Conservation (phyloP, 305 asterid genomes). For the Ilex paraguariensis region DNA sequence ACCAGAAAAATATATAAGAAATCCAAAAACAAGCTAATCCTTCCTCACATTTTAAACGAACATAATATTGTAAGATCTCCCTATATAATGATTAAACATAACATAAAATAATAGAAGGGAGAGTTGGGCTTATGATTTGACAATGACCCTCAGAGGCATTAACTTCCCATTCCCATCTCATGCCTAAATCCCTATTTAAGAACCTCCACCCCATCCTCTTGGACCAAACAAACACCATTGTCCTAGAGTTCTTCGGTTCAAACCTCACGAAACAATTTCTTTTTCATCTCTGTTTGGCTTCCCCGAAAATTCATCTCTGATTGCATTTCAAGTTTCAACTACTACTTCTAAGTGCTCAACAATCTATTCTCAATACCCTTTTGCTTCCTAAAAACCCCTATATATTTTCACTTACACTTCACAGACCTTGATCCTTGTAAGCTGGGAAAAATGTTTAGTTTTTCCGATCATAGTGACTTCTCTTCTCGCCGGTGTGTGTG, state of each 20-base stretch:
- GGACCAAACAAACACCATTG: conserved; percentile 11
- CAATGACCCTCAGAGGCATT: conserved; percentile 9
- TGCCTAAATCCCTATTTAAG: conserved; percentile 13
- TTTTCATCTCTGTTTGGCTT: background rate
- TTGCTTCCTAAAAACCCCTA: background rate
- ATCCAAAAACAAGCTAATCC: background rate
- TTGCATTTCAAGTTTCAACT: background rate
- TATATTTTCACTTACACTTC: background rate
- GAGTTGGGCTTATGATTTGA: conserved; percentile 19
- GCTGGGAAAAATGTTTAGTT: conserved; percentile 24
- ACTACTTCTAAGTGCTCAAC: background rate
- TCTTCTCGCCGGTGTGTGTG: conserved; percentile 40
- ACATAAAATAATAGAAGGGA: conserved; percentile 2
- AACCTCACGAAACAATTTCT: background rate
- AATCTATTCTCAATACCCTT: background rate
- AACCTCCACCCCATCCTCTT: conserved; percentile 7
- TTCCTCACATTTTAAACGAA: background rate
- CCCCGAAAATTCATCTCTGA: too few relatives aligned
- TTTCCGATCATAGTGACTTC: conserved; percentile 14
- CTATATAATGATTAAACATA: conserved; percentile 14
- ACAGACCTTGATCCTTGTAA: too few relatives aligned
- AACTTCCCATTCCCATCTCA: conserved; percentile 15
- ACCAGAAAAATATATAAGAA: background rate
- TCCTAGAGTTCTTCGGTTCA: conserved; percentile 1
- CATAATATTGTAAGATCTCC: background rate